Conservation (phyloP, 345 rosid genomes). For the Citrus reticulata region DNA sequence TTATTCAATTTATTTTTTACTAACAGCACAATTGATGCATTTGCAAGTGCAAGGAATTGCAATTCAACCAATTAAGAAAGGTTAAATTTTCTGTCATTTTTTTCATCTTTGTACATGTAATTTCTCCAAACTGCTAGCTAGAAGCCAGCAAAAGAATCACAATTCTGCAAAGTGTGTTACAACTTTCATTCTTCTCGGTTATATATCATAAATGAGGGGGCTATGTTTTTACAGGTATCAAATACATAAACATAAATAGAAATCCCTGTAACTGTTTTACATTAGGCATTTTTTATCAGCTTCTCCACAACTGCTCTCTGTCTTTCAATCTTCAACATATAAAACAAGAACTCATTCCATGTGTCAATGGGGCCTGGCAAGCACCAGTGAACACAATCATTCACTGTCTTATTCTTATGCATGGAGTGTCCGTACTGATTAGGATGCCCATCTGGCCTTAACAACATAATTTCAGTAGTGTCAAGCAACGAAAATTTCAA, state of each 20-base stretch:
- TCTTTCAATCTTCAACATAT: constrained; percentile 41
- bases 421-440: constrained; percentile 28
- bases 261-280: background rate
- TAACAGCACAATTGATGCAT: background rate
- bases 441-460: constrained; percentile 69
- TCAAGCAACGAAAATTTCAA: constrained; percentile 33
- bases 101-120: background rate
- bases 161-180: background rate
- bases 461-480: constrained; percentile 52
- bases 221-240: background rate
- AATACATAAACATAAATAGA: background rate
- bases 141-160: background rate
- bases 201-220: too few species aligned
- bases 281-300: constrained; percentile 13
- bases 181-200: background rate
- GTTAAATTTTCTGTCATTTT: background rate
- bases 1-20: background rate
- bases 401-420: constrained; percentile 22
- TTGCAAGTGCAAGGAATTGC: background rate
- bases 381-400: constrained; percentile 89
- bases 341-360: constrained; percentile 68
- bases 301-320: background rate
- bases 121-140: background rate
- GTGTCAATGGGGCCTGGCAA: constrained; percentile 75
- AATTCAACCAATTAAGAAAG: background rate